These are phyloP conservation scores for Puccinia hordei DNA, from an alignment of 1,284 basidiomycete genomes.

Conservation along the genomic window DNA sequence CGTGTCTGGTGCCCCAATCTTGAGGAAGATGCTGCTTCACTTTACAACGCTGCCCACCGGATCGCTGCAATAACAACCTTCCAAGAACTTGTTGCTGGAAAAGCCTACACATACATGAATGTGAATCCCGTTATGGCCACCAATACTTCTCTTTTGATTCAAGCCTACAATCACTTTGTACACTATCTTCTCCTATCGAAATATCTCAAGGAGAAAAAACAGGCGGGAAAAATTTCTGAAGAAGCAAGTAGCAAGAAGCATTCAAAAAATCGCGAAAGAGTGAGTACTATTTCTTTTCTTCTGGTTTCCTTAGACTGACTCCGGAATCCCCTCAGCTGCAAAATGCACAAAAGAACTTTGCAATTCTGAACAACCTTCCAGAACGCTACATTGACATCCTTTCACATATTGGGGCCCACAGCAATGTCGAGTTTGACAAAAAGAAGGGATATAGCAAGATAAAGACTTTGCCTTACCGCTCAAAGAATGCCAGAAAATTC, in stretches of 20 bases:
- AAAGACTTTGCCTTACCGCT: too few species aligned
- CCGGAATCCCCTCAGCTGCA: background rate
- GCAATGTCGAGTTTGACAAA: slow-evolving; percentile 5
- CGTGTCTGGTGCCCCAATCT: too few species aligned
- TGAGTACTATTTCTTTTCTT: slow-evolving; percentile 3
- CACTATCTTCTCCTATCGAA: slow-evolving; percentile 11
- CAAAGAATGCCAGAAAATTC: slow-evolving; percentile 15
- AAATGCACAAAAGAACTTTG: background rate
- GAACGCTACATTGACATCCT: slow-evolving; percentile 15
- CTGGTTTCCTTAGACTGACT: background rate
- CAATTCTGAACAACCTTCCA: slow-evolving; percentile 11
- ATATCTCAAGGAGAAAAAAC: slow-evolving; percentile 16
- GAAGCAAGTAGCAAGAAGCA: background rate
- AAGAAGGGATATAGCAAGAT: slow-evolving; percentile 14
- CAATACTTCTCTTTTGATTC: slow-evolving; percentile 13
- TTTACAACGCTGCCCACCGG: too few species aligned
- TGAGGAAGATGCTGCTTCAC: too few species aligned
- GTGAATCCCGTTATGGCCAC: background rate
- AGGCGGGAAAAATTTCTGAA: background rate
- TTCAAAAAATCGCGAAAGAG: background rate
- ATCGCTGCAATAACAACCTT: too few species aligned
- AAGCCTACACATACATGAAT: slow-evolving; percentile 24
- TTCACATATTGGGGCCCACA: slow-evolving; percentile 17
- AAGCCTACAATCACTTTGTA: slow-evolving; percentile 35
- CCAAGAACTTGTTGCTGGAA: background rate